phyloP scores from a whole-genome alignment of 495 filamentous ascomycete species.

The Daldinia decipiens region DNA sequence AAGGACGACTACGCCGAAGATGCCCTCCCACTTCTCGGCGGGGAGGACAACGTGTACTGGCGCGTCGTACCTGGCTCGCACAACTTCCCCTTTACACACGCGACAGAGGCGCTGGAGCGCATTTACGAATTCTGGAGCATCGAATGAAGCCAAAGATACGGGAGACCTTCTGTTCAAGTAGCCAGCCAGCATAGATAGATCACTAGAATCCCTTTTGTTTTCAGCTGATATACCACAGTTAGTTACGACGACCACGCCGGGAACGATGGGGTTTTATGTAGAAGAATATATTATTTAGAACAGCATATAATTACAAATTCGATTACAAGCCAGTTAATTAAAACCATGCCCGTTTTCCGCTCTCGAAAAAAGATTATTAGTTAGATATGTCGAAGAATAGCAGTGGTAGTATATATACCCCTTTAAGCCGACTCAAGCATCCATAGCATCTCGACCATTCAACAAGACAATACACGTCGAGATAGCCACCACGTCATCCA shows the following conservation, averaged over 20 bases:
- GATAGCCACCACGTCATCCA: constrained; percentile 44
- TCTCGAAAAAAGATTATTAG: background rate
- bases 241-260: background rate
- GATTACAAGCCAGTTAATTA: background rate
- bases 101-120: constrained; percentile 50
- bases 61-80: constrained; percentile 58
- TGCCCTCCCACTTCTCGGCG: constrained; percentile 52
- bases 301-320: background rate
- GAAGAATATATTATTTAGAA: constrained; percentile 19
- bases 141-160: background rate
- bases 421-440: constrained; percentile 22
- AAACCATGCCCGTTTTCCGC: background rate
- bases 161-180: background rate
- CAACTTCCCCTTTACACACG: constrained; percentile 62
- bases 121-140: constrained; percentile 57
- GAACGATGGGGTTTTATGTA: background rate
- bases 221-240: background rate
- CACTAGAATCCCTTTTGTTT: constrained; percentile 6
- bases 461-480: constrained; percentile 47
- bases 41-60: constrained; percentile 54
- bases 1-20: constrained; percentile 50
- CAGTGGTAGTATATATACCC: background rate
- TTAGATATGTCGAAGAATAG: background rate
- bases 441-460: constrained; percentile 47
- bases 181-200: background rate